phyloP scores from a whole-genome alignment of 2,329 filamentous ascomycete genomes.

The Curvularia verruculosa region DNA sequence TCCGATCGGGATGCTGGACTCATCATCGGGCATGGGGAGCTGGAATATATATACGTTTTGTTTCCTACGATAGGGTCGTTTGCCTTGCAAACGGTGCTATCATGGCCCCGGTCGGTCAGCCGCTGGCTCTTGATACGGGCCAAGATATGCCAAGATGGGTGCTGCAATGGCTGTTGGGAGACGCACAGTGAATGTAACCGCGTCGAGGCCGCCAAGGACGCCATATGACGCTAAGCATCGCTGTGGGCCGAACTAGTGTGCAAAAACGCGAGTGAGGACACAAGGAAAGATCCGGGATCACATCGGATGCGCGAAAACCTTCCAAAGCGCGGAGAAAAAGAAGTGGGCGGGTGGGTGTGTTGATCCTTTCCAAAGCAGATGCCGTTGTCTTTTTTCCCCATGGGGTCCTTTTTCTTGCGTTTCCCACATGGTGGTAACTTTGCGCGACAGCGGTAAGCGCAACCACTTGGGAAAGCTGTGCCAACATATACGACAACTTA shows the following conservation, averaged over 20 bases:
- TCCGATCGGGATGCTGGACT: slow-evolving; percentile 23
- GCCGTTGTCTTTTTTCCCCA: slow-evolving; percentile 26
- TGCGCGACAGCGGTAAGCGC: slow-evolving; percentile 1
- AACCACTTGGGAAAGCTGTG: background rate
- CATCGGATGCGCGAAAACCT: slow-evolving; percentile 23
- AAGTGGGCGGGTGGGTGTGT: slow-evolving; percentile 18
- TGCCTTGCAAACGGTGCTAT: slow-evolving; percentile 22
- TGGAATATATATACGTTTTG: slow-evolving; percentile 28
- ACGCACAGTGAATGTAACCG: slow-evolving; percentile 31
- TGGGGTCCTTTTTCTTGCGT: slow-evolving; percentile 24
- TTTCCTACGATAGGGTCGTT: slow-evolving; percentile 13
- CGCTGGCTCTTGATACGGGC: slow-evolving; percentile 33
- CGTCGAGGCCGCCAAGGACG: slow-evolving; percentile 30
- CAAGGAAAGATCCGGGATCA: slow-evolving; percentile 20
- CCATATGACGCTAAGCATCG: slow-evolving; percentile 37
- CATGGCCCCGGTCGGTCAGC: slow-evolving; percentile 25
- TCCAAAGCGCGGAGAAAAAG: slow-evolving; percentile 9
- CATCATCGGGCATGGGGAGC: slow-evolving; percentile 10
- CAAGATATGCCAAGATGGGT: slow-evolving; percentile 43
- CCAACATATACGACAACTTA: background rate
- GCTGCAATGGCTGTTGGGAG: slow-evolving; percentile 29
- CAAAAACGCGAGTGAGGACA: slow-evolving; percentile 26
- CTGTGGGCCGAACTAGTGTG: slow-evolving; percentile 18
- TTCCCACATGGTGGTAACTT: slow-evolving; percentile 12
- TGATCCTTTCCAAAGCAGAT: slow-evolving; percentile 21